Evolutionary conservation across 2,329 filamentous ascomycete genomes (phyloP).

Genomic region (Pseudomassariella vexata): DNA sequence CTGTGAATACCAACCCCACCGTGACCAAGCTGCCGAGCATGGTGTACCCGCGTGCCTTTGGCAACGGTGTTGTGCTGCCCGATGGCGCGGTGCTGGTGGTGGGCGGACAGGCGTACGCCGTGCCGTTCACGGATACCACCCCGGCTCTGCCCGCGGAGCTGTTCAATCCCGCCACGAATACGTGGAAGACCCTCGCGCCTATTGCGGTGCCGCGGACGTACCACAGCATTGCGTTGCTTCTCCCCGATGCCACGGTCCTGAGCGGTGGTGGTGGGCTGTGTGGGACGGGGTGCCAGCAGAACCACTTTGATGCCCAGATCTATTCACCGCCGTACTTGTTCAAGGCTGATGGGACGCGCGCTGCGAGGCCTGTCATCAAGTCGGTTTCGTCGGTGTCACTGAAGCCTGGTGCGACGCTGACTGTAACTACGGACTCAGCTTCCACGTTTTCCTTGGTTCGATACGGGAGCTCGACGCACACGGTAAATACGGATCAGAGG

Average conservation of each 20-base stretch:
- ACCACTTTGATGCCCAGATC: slow-evolving; percentile 45
- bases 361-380: slow-evolving; percentile 32
- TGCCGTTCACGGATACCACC: slow-evolving; percentile 31
- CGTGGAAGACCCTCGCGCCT: slow-evolving; percentile 25
- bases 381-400: slow-evolving; percentile 22
- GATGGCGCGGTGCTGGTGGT: slow-evolving; percentile 34
- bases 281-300: slow-evolving; percentile 30
- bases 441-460: slow-evolving; percentile 35
- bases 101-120: slow-evolving; percentile 30
- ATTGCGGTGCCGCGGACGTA: slow-evolving; percentile 33
- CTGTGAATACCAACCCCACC: slow-evolving; percentile 12
- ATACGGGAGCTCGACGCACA: slow-evolving; percentile 39
- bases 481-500: slow-evolving; percentile 47
- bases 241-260: slow-evolving; percentile 38
- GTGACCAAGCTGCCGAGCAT: slow-evolving; percentile 29
- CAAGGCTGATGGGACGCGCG: slow-evolving; percentile 28
- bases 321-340: slow-evolving; percentile 47
- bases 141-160: slow-evolving; percentile 31
- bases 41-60: slow-evolving; percentile 30
- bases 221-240: slow-evolving; percentile 35
- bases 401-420: slow-evolving; percentile 26
- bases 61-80: slow-evolving; percentile 35
- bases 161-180: slow-evolving; percentile 29
- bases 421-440: slow-evolving; percentile 21
- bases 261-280: slow-evolving; percentile 45